phyloP scores from a whole-genome alignment of 768 basidiomycete genomes.

The Tricholoma flavovirens region DNA sequence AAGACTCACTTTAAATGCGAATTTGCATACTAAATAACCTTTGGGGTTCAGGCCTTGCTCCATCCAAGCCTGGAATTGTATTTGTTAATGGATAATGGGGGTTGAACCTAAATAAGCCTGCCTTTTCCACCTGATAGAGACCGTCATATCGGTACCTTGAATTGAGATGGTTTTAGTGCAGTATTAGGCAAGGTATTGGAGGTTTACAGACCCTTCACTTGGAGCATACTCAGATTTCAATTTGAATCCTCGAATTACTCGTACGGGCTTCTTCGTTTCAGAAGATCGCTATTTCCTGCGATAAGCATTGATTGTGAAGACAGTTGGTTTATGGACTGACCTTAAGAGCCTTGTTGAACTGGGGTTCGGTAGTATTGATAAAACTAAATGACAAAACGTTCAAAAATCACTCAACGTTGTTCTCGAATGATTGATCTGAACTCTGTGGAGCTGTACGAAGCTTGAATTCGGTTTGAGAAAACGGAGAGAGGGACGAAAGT shows the following conservation, averaged over 20 bases:
- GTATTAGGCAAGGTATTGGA: not conserved
- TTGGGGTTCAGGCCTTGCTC: slow-evolving; percentile 61
- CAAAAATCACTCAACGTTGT: slow-evolving; percentile 31
- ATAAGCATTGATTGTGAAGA: not conserved
- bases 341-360: slow-evolving; percentile 68
- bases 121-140: slow-evolving; percentile 74
- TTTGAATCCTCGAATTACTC: slow-evolving; percentile 87
- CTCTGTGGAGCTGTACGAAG: slow-evolving; percentile 88
- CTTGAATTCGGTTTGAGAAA: slow-evolving; percentile 29
- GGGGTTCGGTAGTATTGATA: not conserved
- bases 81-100: not conserved
- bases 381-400: not conserved
- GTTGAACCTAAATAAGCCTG: slow-evolving; percentile 12
- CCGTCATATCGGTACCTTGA: slow-evolving; percentile 87
- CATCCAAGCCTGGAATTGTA: slow-evolving; percentile 52
- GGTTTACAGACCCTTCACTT: slow-evolving; percentile 53
- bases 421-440: slow-evolving; percentile 76
- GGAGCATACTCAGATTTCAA: slow-evolving; percentile 70
- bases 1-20: slow-evolving; percentile 63
- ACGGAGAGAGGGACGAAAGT: not conserved
- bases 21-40: slow-evolving; percentile 81
- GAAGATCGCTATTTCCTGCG: slow-evolving; percentile 50
- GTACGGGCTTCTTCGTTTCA: slow-evolving; percentile 77
- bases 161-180: not conserved
- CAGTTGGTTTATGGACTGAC: slow-evolving; percentile 26